These are phyloP conservation scores for Schizothecium vesticola DNA, from an alignment of 495 filamentous ascomycete genomes.

Conservation along the genomic window DNA sequence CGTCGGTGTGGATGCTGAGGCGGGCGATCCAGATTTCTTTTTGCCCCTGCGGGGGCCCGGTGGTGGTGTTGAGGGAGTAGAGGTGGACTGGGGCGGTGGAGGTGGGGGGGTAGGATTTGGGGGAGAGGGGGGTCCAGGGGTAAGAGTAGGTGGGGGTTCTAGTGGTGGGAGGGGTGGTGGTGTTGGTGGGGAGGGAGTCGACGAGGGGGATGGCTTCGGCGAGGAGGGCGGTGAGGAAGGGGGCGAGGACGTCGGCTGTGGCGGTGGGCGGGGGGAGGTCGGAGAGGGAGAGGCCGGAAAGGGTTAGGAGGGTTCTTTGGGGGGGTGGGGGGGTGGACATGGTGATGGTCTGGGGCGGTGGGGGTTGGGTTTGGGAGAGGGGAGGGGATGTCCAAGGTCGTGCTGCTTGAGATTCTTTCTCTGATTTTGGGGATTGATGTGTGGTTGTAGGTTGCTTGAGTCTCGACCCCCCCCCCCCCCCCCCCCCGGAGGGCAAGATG, in stretches of 20 bases:
- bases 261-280: constrained; percentile 34
- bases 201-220: constrained; percentile 54
- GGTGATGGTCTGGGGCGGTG: not conserved
- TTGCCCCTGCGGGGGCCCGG: not conserved
- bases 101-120: not conserved
- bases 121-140: not conserved
- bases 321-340: not conserved
- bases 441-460: not conserved
- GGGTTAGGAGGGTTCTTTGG: constrained; percentile 9
- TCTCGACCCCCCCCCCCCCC: too few species aligned
- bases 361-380: not conserved
- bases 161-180: constrained; percentile 14
- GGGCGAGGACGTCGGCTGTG: constrained; percentile 29
- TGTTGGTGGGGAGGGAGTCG: constrained; percentile 35
- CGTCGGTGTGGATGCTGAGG: constrained; percentile 56
- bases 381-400: not conserved
- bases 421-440: not conserved
- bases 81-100: not conserved
- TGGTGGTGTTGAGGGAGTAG: not conserved
- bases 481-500: not conserved
- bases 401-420: not conserved
- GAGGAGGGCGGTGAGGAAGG: constrained; percentile 41
- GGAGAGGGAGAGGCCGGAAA: constrained; percentile 35
- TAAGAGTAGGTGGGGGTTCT: not conserved
- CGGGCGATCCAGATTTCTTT: constrained; percentile 29